Conservation (phyloP, 2,329 filamentous ascomycete genomes). For the Apiospora sp. region DNA sequence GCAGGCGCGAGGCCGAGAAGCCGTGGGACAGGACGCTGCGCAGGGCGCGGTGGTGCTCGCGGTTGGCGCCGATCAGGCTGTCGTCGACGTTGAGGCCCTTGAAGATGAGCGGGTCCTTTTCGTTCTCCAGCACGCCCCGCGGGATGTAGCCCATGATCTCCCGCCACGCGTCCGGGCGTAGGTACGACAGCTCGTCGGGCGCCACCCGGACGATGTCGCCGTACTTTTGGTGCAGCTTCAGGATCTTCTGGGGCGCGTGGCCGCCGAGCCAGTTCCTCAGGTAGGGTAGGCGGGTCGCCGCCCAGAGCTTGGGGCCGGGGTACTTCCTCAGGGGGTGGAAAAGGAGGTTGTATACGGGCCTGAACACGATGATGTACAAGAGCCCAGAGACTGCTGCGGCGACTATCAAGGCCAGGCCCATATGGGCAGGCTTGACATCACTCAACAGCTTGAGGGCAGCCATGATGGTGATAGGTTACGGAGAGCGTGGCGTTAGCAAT, state of each 20-base stretch:
- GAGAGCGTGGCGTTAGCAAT: background rate
- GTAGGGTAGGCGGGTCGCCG: slow-evolving; percentile 25
- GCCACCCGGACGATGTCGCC: slow-evolving; percentile 49
- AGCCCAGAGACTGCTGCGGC: background rate
- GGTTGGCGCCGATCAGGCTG: slow-evolving; percentile 40
- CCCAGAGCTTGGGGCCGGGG: slow-evolving; percentile 35
- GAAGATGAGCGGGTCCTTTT: slow-evolving; percentile 40
- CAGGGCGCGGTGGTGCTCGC: slow-evolving; percentile 32
- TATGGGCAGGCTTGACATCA: background rate
- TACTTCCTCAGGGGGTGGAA: slow-evolving; percentile 36
- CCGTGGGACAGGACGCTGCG: slow-evolving; percentile 30
- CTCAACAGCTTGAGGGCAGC: background rate
- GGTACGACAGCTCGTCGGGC: slow-evolving; percentile 50
- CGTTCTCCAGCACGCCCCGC: slow-evolving; percentile 34
- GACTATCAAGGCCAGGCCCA: background rate
- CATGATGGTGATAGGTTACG: background rate
- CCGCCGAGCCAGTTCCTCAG: slow-evolving; percentile 26
- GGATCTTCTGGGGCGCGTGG: slow-evolving; percentile 28
- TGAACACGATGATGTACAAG: background rate
- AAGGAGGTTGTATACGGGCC: slow-evolving; percentile 32
- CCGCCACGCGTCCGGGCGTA: slow-evolving; percentile 44
- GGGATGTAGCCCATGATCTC: slow-evolving; percentile 39
- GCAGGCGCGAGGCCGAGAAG: slow-evolving; percentile 34
- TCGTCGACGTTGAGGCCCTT: slow-evolving; percentile 34
- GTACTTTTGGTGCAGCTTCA: slow-evolving; percentile 43